Evolutionary conservation across 2,329 filamentous ascomycete species (phyloP).

Genomic region (Aspergillus uvarum): DNA sequence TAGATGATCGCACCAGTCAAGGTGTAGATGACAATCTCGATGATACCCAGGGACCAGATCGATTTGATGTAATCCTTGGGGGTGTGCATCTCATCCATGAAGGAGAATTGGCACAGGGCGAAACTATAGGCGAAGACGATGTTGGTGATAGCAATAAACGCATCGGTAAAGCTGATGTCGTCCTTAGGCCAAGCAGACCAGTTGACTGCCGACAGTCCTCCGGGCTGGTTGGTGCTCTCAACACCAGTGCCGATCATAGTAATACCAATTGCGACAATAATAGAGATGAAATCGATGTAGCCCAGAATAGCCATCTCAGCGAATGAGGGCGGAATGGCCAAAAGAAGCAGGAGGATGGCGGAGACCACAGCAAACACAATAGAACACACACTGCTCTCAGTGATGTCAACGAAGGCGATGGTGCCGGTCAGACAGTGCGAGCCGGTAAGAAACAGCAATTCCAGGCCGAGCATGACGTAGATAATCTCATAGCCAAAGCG

Average conservation of each 20-base stretch:
- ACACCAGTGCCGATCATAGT: slow-evolving; percentile 39
- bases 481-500: slow-evolving; percentile 44
- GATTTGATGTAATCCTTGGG: slow-evolving; percentile 27
- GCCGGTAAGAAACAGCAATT: slow-evolving; percentile 45
- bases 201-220: slow-evolving; percentile 27
- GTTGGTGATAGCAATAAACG: slow-evolving; percentile 37
- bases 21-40: slow-evolving; percentile 27
- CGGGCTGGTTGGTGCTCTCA: slow-evolving; percentile 23
- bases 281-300: slow-evolving; percentile 40
- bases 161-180: slow-evolving; percentile 32
- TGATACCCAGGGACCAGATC: slow-evolving; percentile 23
- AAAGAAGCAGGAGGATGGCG: slow-evolving; percentile 35
- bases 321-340: slow-evolving; percentile 39
- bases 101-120: slow-evolving; percentile 33
- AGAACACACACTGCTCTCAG: slow-evolving; percentile 42
- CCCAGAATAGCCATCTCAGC: slow-evolving; percentile 40
- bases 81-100: slow-evolving; percentile 30
- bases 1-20: slow-evolving; percentile 31
- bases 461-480: slow-evolving; percentile 45
- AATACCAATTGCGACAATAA: slow-evolving; percentile 36
- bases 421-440: slow-evolving; percentile 48
- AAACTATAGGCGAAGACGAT: slow-evolving; percentile 47
- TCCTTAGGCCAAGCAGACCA: slow-evolving; percentile 34
- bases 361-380: slow-evolving; percentile 46
- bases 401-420: slow-evolving; percentile 47